These are phyloP conservation scores for Emmonsiellopsis sp. DNA, from an alignment of 2,329 filamentous ascomycete species.

Conservation along the genomic window DNA sequence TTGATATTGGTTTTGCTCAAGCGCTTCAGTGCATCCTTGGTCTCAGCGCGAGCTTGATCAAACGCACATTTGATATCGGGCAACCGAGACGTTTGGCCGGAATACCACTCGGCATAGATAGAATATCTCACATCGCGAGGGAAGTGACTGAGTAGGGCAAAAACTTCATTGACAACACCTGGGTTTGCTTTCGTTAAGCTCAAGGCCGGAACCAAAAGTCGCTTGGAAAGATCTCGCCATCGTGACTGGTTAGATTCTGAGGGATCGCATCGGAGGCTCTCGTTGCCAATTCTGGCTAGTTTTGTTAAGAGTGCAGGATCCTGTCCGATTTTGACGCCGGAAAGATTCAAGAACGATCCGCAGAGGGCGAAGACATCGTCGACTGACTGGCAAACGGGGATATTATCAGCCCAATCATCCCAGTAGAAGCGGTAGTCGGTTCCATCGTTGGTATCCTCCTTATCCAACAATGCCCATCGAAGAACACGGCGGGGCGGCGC, in stretches of 20 bases:
- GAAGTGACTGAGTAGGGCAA: constrained; percentile 70
- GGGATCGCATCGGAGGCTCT: constrained; percentile 60
- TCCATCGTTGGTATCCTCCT: constrained; percentile 63
- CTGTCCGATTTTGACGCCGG: constrained; percentile 81
- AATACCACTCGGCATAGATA: constrained; percentile 91
- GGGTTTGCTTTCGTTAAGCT: constrained; percentile 81
- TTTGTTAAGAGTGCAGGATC: constrained; percentile 71
- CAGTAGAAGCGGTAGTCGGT: constrained; percentile 86
- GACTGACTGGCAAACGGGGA: constrained; percentile 81
- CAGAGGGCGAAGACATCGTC: constrained; percentile 87
- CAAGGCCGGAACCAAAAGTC: constrained; percentile 76
- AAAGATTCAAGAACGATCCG: constrained; percentile 70
- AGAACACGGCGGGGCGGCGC: constrained; percentile 57
- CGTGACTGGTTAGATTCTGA: constrained; percentile 62
- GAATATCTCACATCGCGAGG: constrained; percentile 68
- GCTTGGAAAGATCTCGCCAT: constrained; percentile 77
- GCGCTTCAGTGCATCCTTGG: constrained; percentile 76
- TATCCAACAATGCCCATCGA: constrained; percentile 78
- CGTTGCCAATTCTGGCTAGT: constrained; percentile 71
- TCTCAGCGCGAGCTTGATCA: constrained; percentile 65
- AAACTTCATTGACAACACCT: constrained; percentile 75
- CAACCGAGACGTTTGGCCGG: constrained; percentile 63
- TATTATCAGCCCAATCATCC: constrained; percentile 91
- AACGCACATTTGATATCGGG: constrained; percentile 74
- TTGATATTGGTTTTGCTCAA: constrained; percentile 79